Evolutionary conservation across 2,329 filamentous ascomycete genomes (phyloP), one percentile per base, ranked within the genome.

Genomic region (Penicillium sp.): DNA sequence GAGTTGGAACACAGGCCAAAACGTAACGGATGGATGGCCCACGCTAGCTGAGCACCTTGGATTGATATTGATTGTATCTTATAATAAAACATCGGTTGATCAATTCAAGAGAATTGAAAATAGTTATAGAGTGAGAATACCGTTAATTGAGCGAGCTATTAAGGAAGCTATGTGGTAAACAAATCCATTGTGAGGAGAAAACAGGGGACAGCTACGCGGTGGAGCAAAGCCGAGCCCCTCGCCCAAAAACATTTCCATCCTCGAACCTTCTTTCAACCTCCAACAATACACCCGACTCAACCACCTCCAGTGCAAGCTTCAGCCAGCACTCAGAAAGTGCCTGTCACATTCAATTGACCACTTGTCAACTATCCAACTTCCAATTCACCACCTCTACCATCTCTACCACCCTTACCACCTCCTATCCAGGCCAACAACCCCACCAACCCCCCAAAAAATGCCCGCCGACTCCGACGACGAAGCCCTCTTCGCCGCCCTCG

Each of bases 401-500:
- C 20, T 25, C 20, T 2, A 47, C 14, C 43, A 8, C 34, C 42
- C 17, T 15, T 11, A 34, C 47, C 12, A 35, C 34, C 17, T 38
- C 20, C 47, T 22, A 14, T 17, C 17, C 17, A 8, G 5, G 8
- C 49, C 35, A n/a, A 39, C 38, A 7, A 39, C 38, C 38, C 6
- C 6, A 15, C 45, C 22, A 34, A 20, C 20, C 20, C 20, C 20
- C 20, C 4, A 37, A 64, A 69, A 55, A 58, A 63, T 64, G 58
- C 59, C 54, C 52, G 64, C 50, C 63, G 70, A 71, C 5, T 81
- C 83, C 62, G 82, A 86, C 69, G 83, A 86, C 70, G 86, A 87
- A 67, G 84, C 83, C 48, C 79, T 88, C 56, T 84, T 88, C 64
- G 83, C 83, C 38, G 79, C 82, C 56, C 81, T 88, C 48, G 80